Percentiles rank a stretch among this genome's conserved stretches.
phyloP scores from a whole-genome alignment of 208 protist genomes.

The Tritrichomonas foetus region DNA sequence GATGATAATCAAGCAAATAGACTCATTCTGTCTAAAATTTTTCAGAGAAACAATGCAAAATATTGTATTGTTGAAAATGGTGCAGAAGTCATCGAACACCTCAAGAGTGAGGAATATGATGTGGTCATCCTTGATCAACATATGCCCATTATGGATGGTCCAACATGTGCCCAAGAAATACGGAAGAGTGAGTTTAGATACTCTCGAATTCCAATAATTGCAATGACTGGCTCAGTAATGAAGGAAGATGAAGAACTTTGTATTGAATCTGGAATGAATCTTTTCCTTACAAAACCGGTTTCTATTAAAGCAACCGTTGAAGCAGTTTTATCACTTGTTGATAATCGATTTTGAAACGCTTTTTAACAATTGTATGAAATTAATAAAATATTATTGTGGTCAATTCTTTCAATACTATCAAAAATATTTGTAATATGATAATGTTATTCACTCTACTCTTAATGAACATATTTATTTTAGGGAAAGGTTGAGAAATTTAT shows the following conservation, averaged over 20 bases:
- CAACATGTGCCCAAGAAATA: not conserved
- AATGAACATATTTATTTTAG: no score
- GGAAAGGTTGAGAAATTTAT: no score
- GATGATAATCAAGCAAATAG: not conserved
- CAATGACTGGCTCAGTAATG: not conserved
- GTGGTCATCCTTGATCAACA: not conserved
- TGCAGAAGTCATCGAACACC: not conserved
- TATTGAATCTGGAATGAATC: not conserved
- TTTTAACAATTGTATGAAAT: no score
- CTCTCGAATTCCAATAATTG: not conserved
- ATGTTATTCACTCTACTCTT: no score
- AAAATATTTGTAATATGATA: no score
- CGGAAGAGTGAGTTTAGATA: not conserved
- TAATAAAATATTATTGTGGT: no score
- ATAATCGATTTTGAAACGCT: no score
- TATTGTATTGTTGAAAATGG: not conserved
- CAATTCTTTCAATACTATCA: no score
- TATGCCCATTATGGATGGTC: slow-evolving; percentile 9
- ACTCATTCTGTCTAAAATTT: not conserved
- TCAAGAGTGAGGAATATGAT: not conserved
- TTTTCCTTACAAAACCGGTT: not conserved
- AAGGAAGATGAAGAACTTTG: not conserved
- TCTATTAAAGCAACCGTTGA: no score
- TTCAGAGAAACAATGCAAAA: not conserved
- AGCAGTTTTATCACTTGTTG: no score